Evolutionary conservation across 106 monocot species (phyloP).

Genomic region (Dioscorea dumetorum): DNA sequence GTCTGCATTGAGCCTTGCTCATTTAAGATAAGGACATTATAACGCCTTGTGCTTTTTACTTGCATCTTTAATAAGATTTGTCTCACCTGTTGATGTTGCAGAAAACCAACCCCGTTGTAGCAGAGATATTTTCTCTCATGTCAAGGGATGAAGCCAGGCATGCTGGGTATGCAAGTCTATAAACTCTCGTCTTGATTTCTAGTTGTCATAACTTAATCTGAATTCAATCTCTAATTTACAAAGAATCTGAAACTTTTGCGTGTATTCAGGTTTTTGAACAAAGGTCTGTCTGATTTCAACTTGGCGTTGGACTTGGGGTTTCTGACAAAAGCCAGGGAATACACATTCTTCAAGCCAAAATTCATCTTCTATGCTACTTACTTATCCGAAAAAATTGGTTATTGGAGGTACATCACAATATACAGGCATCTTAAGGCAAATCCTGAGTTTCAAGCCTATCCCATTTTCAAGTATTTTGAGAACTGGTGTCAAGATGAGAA

Average conservation of each 20-base stretch:
- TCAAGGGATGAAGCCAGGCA: slow-evolving; percentile 98
- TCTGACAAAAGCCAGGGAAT: slow-evolving; percentile 93
- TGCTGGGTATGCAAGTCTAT: too few species aligned
- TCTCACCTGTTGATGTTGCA: slow-evolving; percentile 19
- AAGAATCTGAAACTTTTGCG: too few species aligned
- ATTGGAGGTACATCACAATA: slow-evolving; percentile 99
- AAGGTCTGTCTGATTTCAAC: slow-evolving; percentile 95
- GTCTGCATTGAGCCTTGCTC: too few species aligned
- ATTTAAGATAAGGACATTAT: too few species aligned
- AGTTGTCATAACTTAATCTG: too few species aligned
- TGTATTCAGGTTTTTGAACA: slow-evolving; percentile 92
- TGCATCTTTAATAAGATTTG: neutral
- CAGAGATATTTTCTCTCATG: slow-evolving; percentile 99
- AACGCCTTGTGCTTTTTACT: too few species aligned
- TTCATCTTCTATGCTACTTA: slow-evolving; percentile 98
- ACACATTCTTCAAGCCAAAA: slow-evolving; percentile 99
- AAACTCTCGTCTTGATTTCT: too few species aligned
- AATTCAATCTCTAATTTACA: too few species aligned
- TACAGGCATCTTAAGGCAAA: slow-evolving; percentile 87
- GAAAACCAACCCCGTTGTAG: slow-evolving; percentile 99
- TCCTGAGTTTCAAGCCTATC: slow-evolving; percentile 82
- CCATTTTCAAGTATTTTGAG: slow-evolving; percentile 99
- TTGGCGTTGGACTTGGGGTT: slow-evolving; percentile 90
- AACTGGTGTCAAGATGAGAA: too few species aligned
- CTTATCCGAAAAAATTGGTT: slow-evolving; percentile 95